These are phyloP conservation scores for Diaporthe humulicola DNA, from an alignment of 2,329 filamentous ascomycete genomes.

Conservation along the genomic window DNA sequence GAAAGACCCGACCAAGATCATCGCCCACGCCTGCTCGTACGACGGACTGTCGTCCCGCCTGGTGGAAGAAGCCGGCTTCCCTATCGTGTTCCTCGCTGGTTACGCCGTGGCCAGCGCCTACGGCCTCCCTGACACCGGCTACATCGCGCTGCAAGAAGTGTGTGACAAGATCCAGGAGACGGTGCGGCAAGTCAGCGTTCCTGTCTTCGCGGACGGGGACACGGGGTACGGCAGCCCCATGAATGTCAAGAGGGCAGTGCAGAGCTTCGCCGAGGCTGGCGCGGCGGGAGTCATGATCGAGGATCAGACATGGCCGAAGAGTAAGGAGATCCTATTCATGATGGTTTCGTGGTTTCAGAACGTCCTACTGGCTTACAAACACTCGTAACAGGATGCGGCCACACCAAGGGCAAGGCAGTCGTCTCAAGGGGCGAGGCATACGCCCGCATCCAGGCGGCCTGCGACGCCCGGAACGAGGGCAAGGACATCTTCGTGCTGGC, in stretches of 20 bases:
- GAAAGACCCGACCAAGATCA: constrained; percentile 56
- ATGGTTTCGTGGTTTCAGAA: no score
- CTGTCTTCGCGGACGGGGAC: constrained; percentile 60
- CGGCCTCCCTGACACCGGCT: constrained; percentile 61
- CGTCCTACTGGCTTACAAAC: not conserved
- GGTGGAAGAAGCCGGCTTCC: constrained; percentile 60
- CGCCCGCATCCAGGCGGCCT: constrained; percentile 59
- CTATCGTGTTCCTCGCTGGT: constrained; percentile 58
- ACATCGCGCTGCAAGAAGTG: constrained; percentile 62
- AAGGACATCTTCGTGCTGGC: constrained; percentile 62
- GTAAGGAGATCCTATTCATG: constrained; percentile 46
- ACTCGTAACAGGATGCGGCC: constrained; percentile 38
- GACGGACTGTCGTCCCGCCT: constrained; percentile 59
- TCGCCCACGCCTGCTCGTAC: constrained; percentile 58
- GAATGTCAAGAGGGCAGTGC: constrained; percentile 60
- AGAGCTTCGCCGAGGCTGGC: constrained; percentile 57
- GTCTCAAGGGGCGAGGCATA: constrained; percentile 60
- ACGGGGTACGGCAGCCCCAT: constrained; percentile 62
- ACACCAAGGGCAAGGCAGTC: constrained; percentile 61
- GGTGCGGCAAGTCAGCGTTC: constrained; percentile 50
- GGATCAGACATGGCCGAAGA: constrained; percentile 63
- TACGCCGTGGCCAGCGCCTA: constrained; percentile 56
- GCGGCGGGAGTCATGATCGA: constrained; percentile 58
- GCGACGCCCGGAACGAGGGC: constrained; percentile 50
- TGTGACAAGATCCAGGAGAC: constrained; percentile 55